These are phyloP conservation scores for Colletotrichum graminicola DNA, from an alignment of 2,329 filamentous ascomycete species.

Conservation along the genomic window DNA sequence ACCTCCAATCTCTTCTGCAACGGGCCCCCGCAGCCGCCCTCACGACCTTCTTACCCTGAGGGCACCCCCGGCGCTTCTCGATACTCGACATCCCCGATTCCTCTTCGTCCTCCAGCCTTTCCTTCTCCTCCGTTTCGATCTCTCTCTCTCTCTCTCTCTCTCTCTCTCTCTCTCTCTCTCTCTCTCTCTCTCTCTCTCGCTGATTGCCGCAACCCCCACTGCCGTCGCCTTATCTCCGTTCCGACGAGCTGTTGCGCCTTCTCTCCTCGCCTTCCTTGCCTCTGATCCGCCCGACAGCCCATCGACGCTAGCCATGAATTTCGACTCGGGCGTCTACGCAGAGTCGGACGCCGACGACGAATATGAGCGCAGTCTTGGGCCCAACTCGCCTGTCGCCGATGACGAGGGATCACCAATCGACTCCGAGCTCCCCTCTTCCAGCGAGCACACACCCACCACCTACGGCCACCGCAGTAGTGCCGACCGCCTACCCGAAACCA, in stretches of 20 bases:
- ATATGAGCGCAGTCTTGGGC: constrained; percentile 79
- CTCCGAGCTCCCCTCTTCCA: constrained; percentile 76
- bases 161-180: neutral
- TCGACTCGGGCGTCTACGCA: constrained; percentile 77
- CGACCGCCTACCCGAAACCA: constrained; percentile 77
- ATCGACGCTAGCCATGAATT: constrained; percentile 61
- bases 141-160: constrained; percentile 24
- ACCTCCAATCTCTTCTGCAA: constrained; percentile 39
- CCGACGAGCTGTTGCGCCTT: constrained; percentile 12
- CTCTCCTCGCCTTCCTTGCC: constrained; percentile 7
- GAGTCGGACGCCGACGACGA: constrained; percentile 87
- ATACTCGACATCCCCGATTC: constrained; percentile 29
- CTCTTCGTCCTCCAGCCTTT: constrained; percentile 27
- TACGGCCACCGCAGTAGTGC: constrained; percentile 75
- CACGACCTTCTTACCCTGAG: constrained; percentile 38
- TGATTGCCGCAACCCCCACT: constrained; percentile 3
- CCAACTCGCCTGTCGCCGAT: constrained; percentile 76
- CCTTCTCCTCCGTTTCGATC: constrained; percentile 6
- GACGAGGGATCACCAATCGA: constrained; percentile 78
- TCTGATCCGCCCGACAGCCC: constrained; percentile 11
- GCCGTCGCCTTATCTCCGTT: constrained; percentile 6
- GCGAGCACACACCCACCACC: constrained; percentile 84
- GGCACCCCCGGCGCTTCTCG: constrained; percentile 33
- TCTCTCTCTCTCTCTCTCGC: neutral
- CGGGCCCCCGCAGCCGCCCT: constrained; percentile 40